Percentiles rank a stretch among this genome's conserved stretches.
Conservation (phyloP, 164 flowering plant species). For the Saururus chinensis region DNA sequence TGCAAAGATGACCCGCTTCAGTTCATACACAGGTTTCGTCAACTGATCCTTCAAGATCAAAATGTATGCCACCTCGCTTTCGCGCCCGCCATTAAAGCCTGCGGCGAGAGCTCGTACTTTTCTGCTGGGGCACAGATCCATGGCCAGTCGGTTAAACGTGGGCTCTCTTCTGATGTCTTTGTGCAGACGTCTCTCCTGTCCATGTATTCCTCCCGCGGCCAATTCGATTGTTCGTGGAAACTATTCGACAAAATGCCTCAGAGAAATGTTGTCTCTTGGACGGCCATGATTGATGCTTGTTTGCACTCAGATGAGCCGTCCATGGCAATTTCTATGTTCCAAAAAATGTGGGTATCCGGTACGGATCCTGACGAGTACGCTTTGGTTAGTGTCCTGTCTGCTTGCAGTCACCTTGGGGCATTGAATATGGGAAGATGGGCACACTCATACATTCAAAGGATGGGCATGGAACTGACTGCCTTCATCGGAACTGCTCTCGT, state of each 20-base stretch:
- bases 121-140: conserved; percentile 30
- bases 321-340: conserved; percentile 2
- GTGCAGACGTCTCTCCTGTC: conserved; percentile 6
- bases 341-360: conserved; percentile 1
- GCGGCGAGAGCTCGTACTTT: conserved; percentile 11
- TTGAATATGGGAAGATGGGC: conserved; percentile 13
- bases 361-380: conserved; percentile 1
- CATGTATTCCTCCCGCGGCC: conserved; percentile 1
- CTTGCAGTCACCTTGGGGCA: conserved; percentile 11
- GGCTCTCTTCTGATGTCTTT: conserved; percentile 22
- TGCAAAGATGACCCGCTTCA: conserved; percentile 1
- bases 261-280: conserved; percentile 13
- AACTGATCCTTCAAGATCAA: conserved; percentile 4
- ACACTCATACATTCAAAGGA: conserved; percentile 10
- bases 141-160: conserved; percentile 48
- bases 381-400: conserved; percentile 3
- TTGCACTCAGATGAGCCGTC: conserved; percentile 3
- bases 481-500: conserved; percentile 13
- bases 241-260: conserved; percentile 12
- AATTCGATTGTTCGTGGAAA: not conserved
- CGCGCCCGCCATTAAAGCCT: conserved; percentile 17
- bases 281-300: conserved; percentile 10
- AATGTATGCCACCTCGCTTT: conserved; percentile 7
- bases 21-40: conserved; percentile 7
- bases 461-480: conserved; percentile 1